Base-by-base conservation (phyloP, 2,329 filamentous ascomycete genomes). In the Cercospora sesami region DNA sequence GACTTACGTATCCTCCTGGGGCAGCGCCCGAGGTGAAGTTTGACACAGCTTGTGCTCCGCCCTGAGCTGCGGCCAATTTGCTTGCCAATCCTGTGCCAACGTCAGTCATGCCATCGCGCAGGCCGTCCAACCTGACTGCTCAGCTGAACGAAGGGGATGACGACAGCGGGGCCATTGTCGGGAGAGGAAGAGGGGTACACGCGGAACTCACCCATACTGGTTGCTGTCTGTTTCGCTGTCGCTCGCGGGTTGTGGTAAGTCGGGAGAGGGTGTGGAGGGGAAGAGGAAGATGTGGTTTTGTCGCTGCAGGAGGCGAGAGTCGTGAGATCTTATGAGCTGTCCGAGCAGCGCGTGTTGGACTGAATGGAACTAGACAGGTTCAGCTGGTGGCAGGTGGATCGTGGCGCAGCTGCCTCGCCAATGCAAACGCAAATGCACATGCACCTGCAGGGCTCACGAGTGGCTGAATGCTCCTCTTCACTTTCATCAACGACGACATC, bases 1-100 rank as follows among this genome's bases (percentile, higher is more conserved):
- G 65, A 86, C 86, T 84, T 80, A 87, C 86, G 78, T 87, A 86
- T 79, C 81, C 81, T 73, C 81, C 80, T 70, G 53, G 76, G 58
- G 60, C 68, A 58, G 65, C 69, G 60, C 60, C 67, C 42, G 69
- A 65, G 55, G 68, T 58, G 67, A 71, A 75, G 66, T 75, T 76
- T 10, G 74, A 67, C 16, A 75, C 68, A 6, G 75, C 69, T 23
- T 55, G 58, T 14, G 73, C 71, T 53, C 73, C 74, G 64, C 77
- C 78, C 68, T 79, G 77, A 53, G 81, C 77, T 61, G 82, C 82
- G 48, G 82, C 82, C 74, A 84, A 80, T 73, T 84, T 84, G 55
- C 76, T 79, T 71, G 82, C 82, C 68, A 83, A 78, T 55, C 61
- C 81, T 83, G 72, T 51, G 45, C 45, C 45, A 51, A 51, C 45